These are phyloP conservation scores for Backusella tarrabulga DNA, from an alignment of 192 early-diverging fungal species.

Conservation along the genomic window DNA sequence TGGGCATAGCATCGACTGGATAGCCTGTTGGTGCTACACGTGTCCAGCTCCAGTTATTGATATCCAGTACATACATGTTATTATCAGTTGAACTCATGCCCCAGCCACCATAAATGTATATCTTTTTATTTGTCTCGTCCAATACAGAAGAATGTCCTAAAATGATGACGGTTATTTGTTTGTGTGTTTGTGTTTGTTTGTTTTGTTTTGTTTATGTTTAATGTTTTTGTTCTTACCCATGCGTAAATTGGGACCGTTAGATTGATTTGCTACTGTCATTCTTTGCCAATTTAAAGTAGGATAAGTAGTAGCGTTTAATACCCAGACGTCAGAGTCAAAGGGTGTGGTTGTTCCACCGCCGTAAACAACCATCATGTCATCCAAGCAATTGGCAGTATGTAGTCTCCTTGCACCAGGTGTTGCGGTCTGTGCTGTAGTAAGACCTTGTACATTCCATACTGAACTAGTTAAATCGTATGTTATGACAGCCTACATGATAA, in stretches of 20 bases:
- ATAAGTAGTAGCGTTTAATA: constrained; percentile 39
- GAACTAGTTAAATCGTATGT: constrained; percentile 46
- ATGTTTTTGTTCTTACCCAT: constrained; percentile 29
- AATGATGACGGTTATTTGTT: neutral
- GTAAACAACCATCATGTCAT: constrained; percentile 70
- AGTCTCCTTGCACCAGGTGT: constrained; percentile 53
- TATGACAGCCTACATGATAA: neutral
- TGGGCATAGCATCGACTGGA: neutral
- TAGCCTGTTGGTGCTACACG: constrained; percentile 39
- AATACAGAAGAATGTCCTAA: constrained; percentile 68
- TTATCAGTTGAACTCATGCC: constrained; percentile 48
- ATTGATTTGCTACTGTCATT: constrained; percentile 32
- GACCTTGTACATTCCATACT: constrained; percentile 52
- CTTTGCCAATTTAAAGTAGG: constrained; percentile 37
- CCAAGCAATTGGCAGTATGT: constrained; percentile 65
- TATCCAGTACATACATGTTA: constrained; percentile 67
- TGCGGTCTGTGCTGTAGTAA: constrained; percentile 36
- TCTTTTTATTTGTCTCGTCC: constrained; percentile 44
- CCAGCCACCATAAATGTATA: constrained; percentile 72
- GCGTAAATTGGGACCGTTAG: constrained; percentile 46
- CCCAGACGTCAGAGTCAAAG: constrained; percentile 50
- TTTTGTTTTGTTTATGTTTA: neutral
- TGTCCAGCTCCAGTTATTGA: constrained; percentile 59
- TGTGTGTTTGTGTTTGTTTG: neutral
- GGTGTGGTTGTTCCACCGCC: constrained; percentile 54